These are phyloP conservation scores for Ceratocystis cacaofunesta DNA, from an alignment of 2,329 filamentous ascomycete species.

Conservation along the genomic window DNA sequence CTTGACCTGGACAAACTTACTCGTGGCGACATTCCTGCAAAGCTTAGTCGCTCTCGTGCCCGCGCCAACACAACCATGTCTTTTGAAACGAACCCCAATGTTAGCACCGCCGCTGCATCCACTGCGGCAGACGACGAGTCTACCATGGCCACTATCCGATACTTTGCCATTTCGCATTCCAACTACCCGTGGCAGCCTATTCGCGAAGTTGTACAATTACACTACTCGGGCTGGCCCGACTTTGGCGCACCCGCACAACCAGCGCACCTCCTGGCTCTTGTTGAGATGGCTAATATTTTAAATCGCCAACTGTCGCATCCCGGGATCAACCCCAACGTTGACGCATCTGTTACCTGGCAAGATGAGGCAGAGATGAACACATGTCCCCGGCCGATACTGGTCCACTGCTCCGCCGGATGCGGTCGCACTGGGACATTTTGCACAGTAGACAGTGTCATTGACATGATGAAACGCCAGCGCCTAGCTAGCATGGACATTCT, in stretches of 20 bases:
- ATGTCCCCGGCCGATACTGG: conserved; percentile 56
- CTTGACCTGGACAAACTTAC: conserved; percentile 44
- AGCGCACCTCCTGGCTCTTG: conserved; percentile 67
- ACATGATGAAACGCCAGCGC: conserved; percentile 85
- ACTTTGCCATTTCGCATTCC: conserved; percentile 68
- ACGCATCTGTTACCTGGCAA: conserved; percentile 25
- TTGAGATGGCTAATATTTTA: conserved; percentile 75
- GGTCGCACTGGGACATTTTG: conserved; percentile 93
- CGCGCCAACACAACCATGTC: conserved; percentile 24
- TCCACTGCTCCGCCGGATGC: conserved; percentile 93
- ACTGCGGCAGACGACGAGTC: conserved; percentile 33
- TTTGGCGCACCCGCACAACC: conserved; percentile 88
- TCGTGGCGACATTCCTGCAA: neutral
- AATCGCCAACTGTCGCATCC: conserved; percentile 41
- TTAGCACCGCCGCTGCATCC: neutral
- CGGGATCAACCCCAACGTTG: conserved; percentile 25
- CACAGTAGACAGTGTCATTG: conserved; percentile 86
- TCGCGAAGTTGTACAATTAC: conserved; percentile 84
- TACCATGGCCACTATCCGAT: conserved; percentile 69
- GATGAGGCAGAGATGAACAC: conserved; percentile 45
- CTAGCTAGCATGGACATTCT: conserved; percentile 23
- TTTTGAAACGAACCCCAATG: conserved; percentile 14
- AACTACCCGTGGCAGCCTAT: conserved; percentile 69
- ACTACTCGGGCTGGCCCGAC: conserved; percentile 94
- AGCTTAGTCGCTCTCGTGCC: conserved; percentile 25